phyloP scores from a whole-genome alignment of 306 rosid species.

The Chamaecrista fasciculata region DNA sequence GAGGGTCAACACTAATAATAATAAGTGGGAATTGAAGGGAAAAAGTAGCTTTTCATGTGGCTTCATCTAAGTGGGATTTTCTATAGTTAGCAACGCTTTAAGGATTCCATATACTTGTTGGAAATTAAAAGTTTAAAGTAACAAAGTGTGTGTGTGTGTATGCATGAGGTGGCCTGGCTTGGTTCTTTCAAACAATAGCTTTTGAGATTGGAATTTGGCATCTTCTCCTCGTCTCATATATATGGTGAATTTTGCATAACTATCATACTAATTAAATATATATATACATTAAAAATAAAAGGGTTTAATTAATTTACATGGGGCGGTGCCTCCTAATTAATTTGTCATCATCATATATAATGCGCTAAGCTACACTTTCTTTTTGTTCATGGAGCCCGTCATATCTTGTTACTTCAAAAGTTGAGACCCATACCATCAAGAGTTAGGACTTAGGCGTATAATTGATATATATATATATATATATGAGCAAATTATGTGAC shows the following conservation, averaged over 20 bases:
- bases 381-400: too few relatives aligned
- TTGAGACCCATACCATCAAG: too few relatives aligned
- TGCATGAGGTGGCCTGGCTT: conserved; percentile 38
- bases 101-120: conserved; percentile 50
- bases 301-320: conserved; percentile 22
- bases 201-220: conserved; percentile 61
- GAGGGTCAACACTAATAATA: conserved; percentile 48
- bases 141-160: not conserved
- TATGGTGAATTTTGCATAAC: conserved; percentile 20
- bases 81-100: conserved; percentile 66
- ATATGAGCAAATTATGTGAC: too few relatives aligned
- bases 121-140: conserved; percentile 37
- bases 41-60: conserved; percentile 60
- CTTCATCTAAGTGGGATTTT: conserved; percentile 61
- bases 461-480: too few relatives aligned
- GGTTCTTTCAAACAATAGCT: conserved; percentile 45
- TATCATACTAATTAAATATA: too few relatives aligned
- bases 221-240: conserved; percentile 46
- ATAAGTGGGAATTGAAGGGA: conserved; percentile 50
- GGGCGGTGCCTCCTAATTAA: conserved; percentile 55
- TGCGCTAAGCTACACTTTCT: too few relatives aligned
- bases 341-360: too few relatives aligned
- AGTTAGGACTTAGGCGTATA: too few relatives aligned
- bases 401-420: too few relatives aligned
- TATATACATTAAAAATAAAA: conserved; percentile 18